phyloP scores from a whole-genome alignment of 306 rosid species.

The Prunus campanulata region DNA sequence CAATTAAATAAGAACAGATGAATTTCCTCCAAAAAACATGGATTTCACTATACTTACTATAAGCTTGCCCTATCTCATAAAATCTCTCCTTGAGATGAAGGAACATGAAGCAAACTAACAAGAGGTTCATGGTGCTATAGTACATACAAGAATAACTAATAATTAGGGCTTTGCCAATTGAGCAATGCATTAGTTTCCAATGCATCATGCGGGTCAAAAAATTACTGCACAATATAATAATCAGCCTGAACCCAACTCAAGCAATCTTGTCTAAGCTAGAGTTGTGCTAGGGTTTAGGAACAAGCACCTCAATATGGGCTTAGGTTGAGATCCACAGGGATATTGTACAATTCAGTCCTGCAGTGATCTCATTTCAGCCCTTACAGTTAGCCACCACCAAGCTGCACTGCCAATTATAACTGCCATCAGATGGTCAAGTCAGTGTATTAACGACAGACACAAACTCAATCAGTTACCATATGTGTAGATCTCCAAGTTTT shows the following conservation, averaged over 20 bases:
- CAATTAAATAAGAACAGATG: too few relatives aligned
- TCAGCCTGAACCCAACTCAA: constrained; percentile 8
- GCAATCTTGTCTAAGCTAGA: constrained; percentile 17
- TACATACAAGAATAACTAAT: not conserved
- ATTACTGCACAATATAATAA: not conserved
- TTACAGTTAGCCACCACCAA: constrained; percentile 18
- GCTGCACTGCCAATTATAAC: constrained; percentile 19
- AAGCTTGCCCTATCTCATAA: not conserved
- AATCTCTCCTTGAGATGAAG: not conserved
- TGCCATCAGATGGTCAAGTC: constrained; percentile 14
- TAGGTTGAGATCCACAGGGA: constrained; percentile 13
- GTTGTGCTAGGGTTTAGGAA: constrained; percentile 16
- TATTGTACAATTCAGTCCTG: constrained; percentile 16
- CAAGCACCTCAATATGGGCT: constrained; percentile 17
- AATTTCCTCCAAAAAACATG: too few relatives aligned
- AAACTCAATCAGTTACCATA: constrained; percentile 5
- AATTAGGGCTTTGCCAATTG: not conserved
- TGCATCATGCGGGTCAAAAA: constrained; percentile 2
- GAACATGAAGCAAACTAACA: not conserved
- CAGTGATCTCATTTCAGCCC: constrained; percentile 14
- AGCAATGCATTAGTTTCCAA: not conserved
- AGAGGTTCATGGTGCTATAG: constrained; percentile 1
- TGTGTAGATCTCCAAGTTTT: constrained; percentile 7
- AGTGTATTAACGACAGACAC: not conserved
- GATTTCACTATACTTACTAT: not conserved